Evolutionary conservation across 2,329 filamentous ascomycete genomes (phyloP), one percentile per base, ranked within the genome.

Genomic region (Fusarium coicis): DNA sequence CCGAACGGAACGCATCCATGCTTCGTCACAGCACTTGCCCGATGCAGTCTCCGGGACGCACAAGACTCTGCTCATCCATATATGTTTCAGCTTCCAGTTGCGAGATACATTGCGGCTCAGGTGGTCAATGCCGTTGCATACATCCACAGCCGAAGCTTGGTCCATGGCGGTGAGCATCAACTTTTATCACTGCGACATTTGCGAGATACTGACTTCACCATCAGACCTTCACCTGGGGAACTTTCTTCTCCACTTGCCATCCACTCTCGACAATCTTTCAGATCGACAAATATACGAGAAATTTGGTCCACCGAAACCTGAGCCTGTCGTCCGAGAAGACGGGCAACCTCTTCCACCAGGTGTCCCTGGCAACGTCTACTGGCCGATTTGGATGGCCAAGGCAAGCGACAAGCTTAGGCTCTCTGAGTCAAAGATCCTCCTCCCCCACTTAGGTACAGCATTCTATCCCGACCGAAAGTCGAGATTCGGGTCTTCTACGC

Each of bases 191-290:
- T 39, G 37, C 10, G 18, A 39, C 18, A 10, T 10, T 39, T 12
- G 10, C 6, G 12, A 40, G 1, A 26, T 5, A 23, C 42, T 43
- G 42, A 43, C 18, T 26, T 34, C 10, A 4, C n/a, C 3, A 10
- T 23, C n/a, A 50, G 81, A 79, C 62, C 71, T 83, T 54, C 79
- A 83, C 62, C 46, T 76, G 15, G 79, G 79, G n/a, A 84, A 82
- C 64, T 56, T 81, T 18, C 77, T 83, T 34, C 75, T 84, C 40
- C 74, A 36, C 26, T 46, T 75, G 10, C 70, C 66, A 15, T 68
- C 68, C 4, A 53, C 52, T 21, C 53, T 80, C 28, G 65, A 78
- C 34, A 21, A 61, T 14, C 69, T 79, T 18, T 74, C 76, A 23
- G 55, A 60, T 7, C 21, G 73, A 23, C 30, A 79, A 46, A 36